Percentiles rank a stretch among this genome's conserved stretches.
Conservation (phyloP, 495 filamentous ascomycete species). For the Cryomyces antarcticus region DNA sequence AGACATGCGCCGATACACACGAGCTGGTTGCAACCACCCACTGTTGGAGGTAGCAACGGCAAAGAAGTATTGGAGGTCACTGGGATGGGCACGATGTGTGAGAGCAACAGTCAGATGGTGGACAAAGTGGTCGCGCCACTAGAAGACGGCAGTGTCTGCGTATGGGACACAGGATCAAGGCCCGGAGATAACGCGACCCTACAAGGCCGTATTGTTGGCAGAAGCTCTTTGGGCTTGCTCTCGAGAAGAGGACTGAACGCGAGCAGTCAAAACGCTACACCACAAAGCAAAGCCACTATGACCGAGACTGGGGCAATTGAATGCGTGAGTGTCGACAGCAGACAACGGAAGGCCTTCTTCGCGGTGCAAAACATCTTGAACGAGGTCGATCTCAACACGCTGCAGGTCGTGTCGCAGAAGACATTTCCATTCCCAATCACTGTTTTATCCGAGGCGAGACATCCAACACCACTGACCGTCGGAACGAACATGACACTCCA, state of each 20-base stretch:
- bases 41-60: conserved; percentile 14
- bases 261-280: conserved; percentile 18
- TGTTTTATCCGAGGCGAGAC: conserved; percentile 55
- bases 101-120: conserved; percentile 24
- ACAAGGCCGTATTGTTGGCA: conserved; percentile 43
- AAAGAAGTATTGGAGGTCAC: conserved; percentile 19
- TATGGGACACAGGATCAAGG: conserved; percentile 52
- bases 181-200: conserved; percentile 24
- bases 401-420: conserved; percentile 48
- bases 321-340: conserved; percentile 62
- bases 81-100: conserved; percentile 45
- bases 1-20: conserved; percentile 52
- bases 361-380: conserved; percentile 57
- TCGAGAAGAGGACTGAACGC: conserved; percentile 12
- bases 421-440: conserved; percentile 70
- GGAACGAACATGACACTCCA: conserved; percentile 70
- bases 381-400: conserved; percentile 64
- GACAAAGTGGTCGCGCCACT: conserved; percentile 55
- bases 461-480: conserved; percentile 59
- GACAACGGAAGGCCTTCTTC: conserved; percentile 51
- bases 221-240: conserved; percentile 44
- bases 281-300: conserved; percentile 23
- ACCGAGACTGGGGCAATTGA: conserved; percentile 57
- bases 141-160: conserved; percentile 65
- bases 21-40: conserved; percentile 52